Evolutionary conservation across 1,284 basidiomycete species (phyloP).

Genomic region (Cryptococcus wingfieldii): DNA sequence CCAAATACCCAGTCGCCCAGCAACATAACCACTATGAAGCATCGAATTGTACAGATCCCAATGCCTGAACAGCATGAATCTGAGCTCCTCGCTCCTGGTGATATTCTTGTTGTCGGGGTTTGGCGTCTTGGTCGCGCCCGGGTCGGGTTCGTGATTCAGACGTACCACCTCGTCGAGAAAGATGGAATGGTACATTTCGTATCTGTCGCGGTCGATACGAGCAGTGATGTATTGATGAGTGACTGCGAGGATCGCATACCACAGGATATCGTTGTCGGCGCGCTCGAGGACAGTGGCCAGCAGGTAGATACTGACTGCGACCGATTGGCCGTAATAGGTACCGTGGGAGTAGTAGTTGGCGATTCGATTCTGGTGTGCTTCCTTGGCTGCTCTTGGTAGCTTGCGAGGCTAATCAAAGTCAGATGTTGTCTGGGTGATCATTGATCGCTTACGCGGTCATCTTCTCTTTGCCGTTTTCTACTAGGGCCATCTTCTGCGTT

Average conservation of each 20-base stretch:
- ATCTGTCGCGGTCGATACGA: conserved; percentile 78
- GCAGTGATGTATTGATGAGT: conserved; percentile 88
- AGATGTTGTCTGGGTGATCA: neutral
- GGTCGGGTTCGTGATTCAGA: conserved; percentile 62
- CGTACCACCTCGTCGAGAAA: conserved; percentile 86
- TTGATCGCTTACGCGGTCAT: conserved; percentile 24
- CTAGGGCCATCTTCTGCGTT: conserved; percentile 16
- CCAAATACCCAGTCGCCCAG: conserved; percentile 93
- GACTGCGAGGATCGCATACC: conserved; percentile 90
- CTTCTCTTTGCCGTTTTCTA: conserved; percentile 28
- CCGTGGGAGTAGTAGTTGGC: conserved; percentile 82
- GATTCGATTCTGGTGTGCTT: conserved; percentile 60
- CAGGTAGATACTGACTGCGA: conserved; percentile 82
- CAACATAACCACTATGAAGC: conserved; percentile 95
- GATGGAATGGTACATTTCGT: conserved; percentile 72
- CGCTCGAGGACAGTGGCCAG: conserved; percentile 84
- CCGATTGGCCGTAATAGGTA: conserved; percentile 83
- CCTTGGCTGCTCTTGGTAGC: conserved; percentile 66
- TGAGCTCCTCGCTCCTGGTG: conserved; percentile 73
- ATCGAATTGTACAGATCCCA: conserved; percentile 98
- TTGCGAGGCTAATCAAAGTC: conserved; percentile 45
- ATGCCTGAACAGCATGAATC: conserved; percentile 93
- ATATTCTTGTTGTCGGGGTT: conserved; percentile 71
- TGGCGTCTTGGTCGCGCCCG: conserved; percentile 18
- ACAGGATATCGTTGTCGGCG: conserved; percentile 87